Percentiles rank a stretch among this genome's conserved stretches.
These are phyloP conservation scores for Tulasnella sp. DNA, from an alignment of 768 basidiomycete genomes.

Conservation along the genomic window DNA sequence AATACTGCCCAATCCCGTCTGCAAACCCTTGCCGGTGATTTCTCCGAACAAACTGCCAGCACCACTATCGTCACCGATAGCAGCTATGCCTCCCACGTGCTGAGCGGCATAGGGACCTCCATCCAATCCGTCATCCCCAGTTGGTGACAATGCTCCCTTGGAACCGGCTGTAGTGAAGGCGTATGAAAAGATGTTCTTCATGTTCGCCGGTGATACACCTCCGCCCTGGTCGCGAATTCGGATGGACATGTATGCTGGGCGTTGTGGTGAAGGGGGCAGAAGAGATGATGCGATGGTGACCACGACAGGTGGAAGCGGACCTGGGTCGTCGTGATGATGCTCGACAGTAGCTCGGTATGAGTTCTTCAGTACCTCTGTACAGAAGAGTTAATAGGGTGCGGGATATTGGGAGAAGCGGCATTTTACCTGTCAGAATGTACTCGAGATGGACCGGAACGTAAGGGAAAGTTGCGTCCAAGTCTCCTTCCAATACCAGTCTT, in stretches of 20 bases:
- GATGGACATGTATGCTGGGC: constrained; percentile 60
- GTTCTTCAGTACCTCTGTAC: constrained; percentile 75
- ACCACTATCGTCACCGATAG: constrained; percentile 45
- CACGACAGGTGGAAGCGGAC: constrained; percentile 55
- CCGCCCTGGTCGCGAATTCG: constrained; percentile 84
- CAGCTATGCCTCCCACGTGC: constrained; percentile 67
- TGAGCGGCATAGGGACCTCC: constrained; percentile 78
- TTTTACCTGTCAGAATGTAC: constrained; percentile 64
- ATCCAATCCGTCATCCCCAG: constrained; percentile 41
- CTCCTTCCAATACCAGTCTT: constrained; percentile 63
- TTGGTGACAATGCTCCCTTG: constrained; percentile 33
- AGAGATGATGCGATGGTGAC: constrained; percentile 66
- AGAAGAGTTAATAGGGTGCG: background rate
- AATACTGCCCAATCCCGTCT: constrained; percentile 81
- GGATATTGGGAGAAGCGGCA: background rate
- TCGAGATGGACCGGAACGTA: constrained; percentile 88
- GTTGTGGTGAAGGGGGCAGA: constrained; percentile 31
- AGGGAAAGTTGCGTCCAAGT: constrained; percentile 65
- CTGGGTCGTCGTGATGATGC: constrained; percentile 46
- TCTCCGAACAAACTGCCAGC: constrained; percentile 65
- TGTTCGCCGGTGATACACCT: constrained; percentile 68
- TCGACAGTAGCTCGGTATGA: constrained; percentile 87
- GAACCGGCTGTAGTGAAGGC: constrained; percentile 82
- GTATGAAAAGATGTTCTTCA: constrained; percentile 82
- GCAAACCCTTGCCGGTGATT: constrained; percentile 70